Evolutionary conservation across 2,329 filamentous ascomycete species (phyloP), one percentile per base, ranked within the genome.

Genomic region (Neofusicoccum parvum): DNA sequence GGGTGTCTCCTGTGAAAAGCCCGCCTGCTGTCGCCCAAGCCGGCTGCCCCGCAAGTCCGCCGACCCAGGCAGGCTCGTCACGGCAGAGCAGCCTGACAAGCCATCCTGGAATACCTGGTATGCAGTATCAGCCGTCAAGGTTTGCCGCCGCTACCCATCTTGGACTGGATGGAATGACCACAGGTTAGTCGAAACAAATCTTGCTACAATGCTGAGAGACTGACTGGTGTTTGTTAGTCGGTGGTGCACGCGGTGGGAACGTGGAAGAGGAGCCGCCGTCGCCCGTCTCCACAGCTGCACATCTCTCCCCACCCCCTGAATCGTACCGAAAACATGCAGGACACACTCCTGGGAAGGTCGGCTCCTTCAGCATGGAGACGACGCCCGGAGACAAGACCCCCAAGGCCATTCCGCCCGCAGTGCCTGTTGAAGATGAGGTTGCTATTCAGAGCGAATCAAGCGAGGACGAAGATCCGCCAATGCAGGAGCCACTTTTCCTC

Each of bases 241-340:
- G 54, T 6, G 43, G 56, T 34, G 27, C 32, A n/a, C 43, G 43
- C 12, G 23, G 48, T 15, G 32, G 34, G 11, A 60, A 62, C 15
- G 67, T 72, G 39, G 68, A 72, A 20, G 72, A 77, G 51, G 68
- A 69, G 23, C 72, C 75, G 15, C 66, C 65, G 1, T 77, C 74
- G 6, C 76, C 76, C 32, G 74, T 74, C 1, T 71, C 73, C 14
- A 76, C 75, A 23, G 69, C 72, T 32, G 70, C 71, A 6, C 39
- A 71, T 45, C 65, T 77, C 32, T 76, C 75, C 6, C 76, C 76
- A 1, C 67, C 77, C 5, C 76, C 76, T 10, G 72, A 70, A 37
- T 71, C 72, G 37, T 77, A 78, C 60, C 74, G 54, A 39, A 72
- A 73, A 34, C 72, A 76, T 66, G 76, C 76, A 14, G 76, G 76